Percentiles rank a stretch among this genome's conserved stretches.
These are phyloP conservation scores for Colletotrichum lupini DNA, from an alignment of 2,329 filamentous ascomycete genomes.

Conservation along the genomic window DNA sequence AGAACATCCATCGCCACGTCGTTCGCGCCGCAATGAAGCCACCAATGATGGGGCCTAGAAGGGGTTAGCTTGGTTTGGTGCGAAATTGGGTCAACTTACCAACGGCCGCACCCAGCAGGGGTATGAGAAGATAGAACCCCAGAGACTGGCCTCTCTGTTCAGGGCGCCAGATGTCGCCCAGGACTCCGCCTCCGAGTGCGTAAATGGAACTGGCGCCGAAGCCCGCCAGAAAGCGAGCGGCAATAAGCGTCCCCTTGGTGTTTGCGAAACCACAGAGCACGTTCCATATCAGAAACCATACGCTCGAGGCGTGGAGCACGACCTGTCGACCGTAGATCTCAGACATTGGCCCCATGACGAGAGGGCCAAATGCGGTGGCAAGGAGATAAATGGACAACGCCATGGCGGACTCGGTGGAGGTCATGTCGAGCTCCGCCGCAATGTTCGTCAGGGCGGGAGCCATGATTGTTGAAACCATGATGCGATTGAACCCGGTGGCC, in stretches of 20 bases:
- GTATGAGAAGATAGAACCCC: constrained; percentile 50
- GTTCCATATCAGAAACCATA: constrained; percentile 63
- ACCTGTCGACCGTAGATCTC: constrained; percentile 59
- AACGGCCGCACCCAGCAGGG: constrained; percentile 50
- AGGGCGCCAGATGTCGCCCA: constrained; percentile 57
- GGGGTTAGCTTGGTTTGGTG: too few relatives aligned
- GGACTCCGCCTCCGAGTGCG: constrained; percentile 56
- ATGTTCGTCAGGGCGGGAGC: constrained; percentile 62
- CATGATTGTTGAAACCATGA: constrained; percentile 64
- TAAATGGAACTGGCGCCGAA: constrained; percentile 60
- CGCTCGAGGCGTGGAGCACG: constrained; percentile 55
- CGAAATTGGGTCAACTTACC: constrained; percentile 39
- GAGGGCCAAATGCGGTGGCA: constrained; percentile 55
- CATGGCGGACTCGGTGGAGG: constrained; percentile 57
- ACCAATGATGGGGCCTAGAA: constrained; percentile 49
- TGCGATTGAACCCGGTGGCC: constrained; percentile 61
- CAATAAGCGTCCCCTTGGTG: constrained; percentile 54
- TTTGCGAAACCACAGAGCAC: constrained; percentile 53
- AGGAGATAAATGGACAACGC: constrained; percentile 56
- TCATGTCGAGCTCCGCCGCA: constrained; percentile 62
- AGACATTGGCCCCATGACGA: constrained; percentile 56
- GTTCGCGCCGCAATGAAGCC: constrained; percentile 49
- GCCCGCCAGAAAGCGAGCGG: constrained; percentile 57
- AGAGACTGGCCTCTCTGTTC: constrained; percentile 56
- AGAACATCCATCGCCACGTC: constrained; percentile 59